A percentile compares a stretch with the other conserved stretches of the same genome.
These are phyloP conservation scores for Suhomyces faveliae DNA, from an alignment of 805 yeast genomes.

Conservation along the genomic window DNA sequence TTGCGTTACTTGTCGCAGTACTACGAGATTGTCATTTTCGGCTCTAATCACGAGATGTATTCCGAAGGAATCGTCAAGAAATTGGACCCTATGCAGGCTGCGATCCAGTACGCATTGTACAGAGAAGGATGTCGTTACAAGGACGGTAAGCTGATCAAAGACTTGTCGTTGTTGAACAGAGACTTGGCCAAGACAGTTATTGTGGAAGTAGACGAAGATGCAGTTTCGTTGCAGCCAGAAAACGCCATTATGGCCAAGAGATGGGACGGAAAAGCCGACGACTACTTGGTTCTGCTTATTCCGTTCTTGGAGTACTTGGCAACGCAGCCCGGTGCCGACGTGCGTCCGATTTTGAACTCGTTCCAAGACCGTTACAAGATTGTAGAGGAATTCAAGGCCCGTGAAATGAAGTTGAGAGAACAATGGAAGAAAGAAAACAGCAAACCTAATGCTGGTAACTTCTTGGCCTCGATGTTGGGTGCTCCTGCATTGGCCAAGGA, in stretches of 20 bases:
- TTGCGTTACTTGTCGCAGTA: conserved; percentile 91
- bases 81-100: conserved; percentile 91
- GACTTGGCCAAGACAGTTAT: conserved; percentile 78
- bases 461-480: conserved; percentile 65
- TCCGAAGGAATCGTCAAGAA: conserved; percentile 82
- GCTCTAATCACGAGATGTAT: conserved; percentile 80
- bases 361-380: conserved; percentile 66
- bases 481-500: conserved; percentile 48
- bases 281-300: conserved; percentile 72
- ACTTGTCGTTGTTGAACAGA: conserved; percentile 85
- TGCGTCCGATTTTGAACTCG: conserved; percentile 80
- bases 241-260: conserved; percentile 82
- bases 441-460: conserved; percentile 46
- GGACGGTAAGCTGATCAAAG: conserved; percentile 89
- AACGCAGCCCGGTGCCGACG: conserved; percentile 80
- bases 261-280: conserved; percentile 88
- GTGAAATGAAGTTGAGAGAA: conserved; percentile 74
- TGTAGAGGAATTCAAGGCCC: conserved; percentile 73
- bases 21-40: conserved; percentile 91
- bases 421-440: conserved; percentile 59
- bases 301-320: conserved; percentile 95
- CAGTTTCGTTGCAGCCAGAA: conserved; percentile 83
- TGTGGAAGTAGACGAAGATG: conserved; percentile 72
- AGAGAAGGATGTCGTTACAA: conserved; percentile 88
- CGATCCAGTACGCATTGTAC: conserved; percentile 79